Evolutionary conservation across 306 rosid species (phyloP), one percentile per base, ranked within the genome.

Genomic region (Inga laurina): DNA sequence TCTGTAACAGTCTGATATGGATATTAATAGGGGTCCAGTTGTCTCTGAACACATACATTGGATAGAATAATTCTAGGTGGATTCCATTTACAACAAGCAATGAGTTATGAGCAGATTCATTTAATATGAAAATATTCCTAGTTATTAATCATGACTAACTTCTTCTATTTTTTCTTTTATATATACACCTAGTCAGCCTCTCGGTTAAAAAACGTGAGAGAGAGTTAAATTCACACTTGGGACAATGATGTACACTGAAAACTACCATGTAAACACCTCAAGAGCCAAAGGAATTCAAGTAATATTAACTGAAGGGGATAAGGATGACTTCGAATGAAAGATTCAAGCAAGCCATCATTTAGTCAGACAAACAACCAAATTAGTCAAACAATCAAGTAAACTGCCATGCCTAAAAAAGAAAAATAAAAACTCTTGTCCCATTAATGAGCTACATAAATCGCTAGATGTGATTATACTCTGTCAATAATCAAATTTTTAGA

Each of bases 261-360:
- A 10, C 19, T 5, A 13, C 21, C 19, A 2, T 14, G 34, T 11
- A 12, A 62, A 62, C 35, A 22, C 8, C 35, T 24, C 68, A 12
- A 24, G 11, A 62, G 35, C 68, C 7, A 24, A 9, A 62, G 37
- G 7, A 62, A 10, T 4, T 27, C 3, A n/a, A 54, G 4, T 57
- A 57, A n/a, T 76, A 34, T 32, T 5, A 82, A 78, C 69, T 48
- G 15, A 82, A 68, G 72, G 19, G 52, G 66, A 79, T 80, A 62
- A 24, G 35, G 18, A 37, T 61, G 37, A 24, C 68, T 22, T 24
- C 5, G 43, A 56, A 51, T 49, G 69, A 37, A 62, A 7, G 62
- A 80, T 79, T 85, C 81, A 52, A 59, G 7, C 15, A 22, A 59
- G 32, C 66, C 22, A 22, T 22, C 32, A n/a, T 59, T 59, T 62